phyloP scores from a whole-genome alignment of 2,329 filamentous ascomycete species.

The Xylariales sp. region DNA sequence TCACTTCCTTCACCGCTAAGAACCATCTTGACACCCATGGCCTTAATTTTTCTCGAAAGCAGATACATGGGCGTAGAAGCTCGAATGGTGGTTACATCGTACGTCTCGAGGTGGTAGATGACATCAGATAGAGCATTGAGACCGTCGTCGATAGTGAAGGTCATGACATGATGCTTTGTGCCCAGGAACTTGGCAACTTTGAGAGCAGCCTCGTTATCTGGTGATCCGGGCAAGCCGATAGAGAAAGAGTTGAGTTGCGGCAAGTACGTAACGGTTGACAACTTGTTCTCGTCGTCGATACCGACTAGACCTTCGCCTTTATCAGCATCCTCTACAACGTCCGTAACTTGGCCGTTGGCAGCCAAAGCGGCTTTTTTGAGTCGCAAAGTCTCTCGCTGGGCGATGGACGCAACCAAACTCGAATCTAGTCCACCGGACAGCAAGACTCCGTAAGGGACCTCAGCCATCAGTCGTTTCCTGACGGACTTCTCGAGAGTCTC shows the following conservation, averaged over 20 bases:
- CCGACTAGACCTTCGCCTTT: slow-evolving; percentile 82
- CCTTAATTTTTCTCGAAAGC: slow-evolving; percentile 98
- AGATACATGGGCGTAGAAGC: slow-evolving; percentile 99
- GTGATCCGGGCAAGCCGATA: slow-evolving; percentile 91
- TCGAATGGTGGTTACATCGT: slow-evolving; percentile 98
- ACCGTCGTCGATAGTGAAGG: slow-evolving; percentile 96
- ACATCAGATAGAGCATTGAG: slow-evolving; percentile 97
- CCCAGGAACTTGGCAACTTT: slow-evolving; percentile 97
- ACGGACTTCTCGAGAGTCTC: slow-evolving; percentile 89
- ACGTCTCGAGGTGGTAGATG: slow-evolving; percentile 97
- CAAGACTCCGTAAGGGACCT: slow-evolving; percentile 96
- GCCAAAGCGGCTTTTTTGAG: slow-evolving; percentile 74
- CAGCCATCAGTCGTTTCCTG: slow-evolving; percentile 96
- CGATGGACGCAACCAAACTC: slow-evolving; percentile 92
- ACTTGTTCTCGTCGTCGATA: slow-evolving; percentile 90
- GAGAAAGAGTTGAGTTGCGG: slow-evolving; percentile 99
- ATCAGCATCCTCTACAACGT: slow-evolving; percentile 63
- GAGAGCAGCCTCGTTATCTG: slow-evolving; percentile 89
- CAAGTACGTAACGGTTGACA: slow-evolving; percentile 90
- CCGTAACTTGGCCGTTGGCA: slow-evolving; percentile 55
- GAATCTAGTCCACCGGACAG: slow-evolving; percentile 96
- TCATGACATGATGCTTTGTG: slow-evolving; percentile 98
- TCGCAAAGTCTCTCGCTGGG: slow-evolving; percentile 88
- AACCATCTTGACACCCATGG: slow-evolving; percentile 99
- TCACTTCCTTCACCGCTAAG: slow-evolving; percentile 96